Evolutionary conservation across 164 flowering plant genomes (phyloP).

Genomic region (Annona squamosa): DNA sequence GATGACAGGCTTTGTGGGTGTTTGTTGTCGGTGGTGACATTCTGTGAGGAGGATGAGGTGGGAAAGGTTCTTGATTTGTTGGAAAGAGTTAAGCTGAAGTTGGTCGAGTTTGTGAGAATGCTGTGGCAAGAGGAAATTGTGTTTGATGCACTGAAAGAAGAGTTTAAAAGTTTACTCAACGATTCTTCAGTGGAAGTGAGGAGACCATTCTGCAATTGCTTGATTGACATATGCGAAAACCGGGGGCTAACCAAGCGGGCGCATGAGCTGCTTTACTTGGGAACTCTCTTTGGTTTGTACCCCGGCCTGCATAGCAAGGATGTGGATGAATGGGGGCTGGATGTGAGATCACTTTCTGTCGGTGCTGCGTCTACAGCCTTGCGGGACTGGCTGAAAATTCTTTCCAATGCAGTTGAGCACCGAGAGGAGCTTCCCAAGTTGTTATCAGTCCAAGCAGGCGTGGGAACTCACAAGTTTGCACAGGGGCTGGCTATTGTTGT

Average conservation of each 20-base stretch:
- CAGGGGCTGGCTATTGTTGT: conserved; percentile 66
- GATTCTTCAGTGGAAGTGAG: conserved; percentile 52
- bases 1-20: conserved; percentile 89
- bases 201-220: conserved; percentile 83
- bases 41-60: conserved; percentile 45
- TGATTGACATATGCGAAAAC: conserved; percentile 80
- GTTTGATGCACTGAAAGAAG: conserved; percentile 50
- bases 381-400: conserved; percentile 79
- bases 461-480: conserved; percentile 76
- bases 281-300: conserved; percentile 69
- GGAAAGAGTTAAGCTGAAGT: conserved; percentile 48
- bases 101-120: conserved; percentile 44
- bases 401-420: conserved; percentile 41
- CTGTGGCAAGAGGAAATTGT: conserved; percentile 30
- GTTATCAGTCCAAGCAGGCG: conserved; percentile 65
- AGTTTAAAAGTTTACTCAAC: conserved; percentile 48
- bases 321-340: conserved; percentile 61
- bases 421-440: conserved; percentile 54
- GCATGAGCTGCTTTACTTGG: conserved; percentile 73
- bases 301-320: conserved; percentile 72
- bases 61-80: conserved; percentile 57
- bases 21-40: conserved; percentile 65
- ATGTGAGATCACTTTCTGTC: conserved; percentile 70
- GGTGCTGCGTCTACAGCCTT: conserved; percentile 95
- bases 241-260: conserved; percentile 51